phyloP scores from a whole-genome alignment of 2,329 filamentous ascomycete species.

The Colletotrichum sp. region DNA sequence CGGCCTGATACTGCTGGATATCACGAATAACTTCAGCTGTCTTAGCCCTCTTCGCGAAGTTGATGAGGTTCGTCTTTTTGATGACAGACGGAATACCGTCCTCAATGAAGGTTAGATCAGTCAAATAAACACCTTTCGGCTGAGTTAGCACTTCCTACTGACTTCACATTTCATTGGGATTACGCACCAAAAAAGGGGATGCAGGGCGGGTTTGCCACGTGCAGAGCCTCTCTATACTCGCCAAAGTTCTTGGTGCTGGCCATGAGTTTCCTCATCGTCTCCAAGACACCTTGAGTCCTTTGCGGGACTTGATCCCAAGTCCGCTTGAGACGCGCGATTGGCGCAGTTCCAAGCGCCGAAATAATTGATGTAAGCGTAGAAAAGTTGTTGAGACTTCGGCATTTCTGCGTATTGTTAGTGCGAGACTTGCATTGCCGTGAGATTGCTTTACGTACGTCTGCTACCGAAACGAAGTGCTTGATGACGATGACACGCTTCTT shows the following conservation, averaged over 20 bases:
- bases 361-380: constrained; percentile 98
- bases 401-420: constrained; percentile 70
- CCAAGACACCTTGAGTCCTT: constrained; percentile 78
- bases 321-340: constrained; percentile 89
- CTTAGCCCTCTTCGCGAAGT: constrained; percentile 97
- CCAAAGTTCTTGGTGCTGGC: constrained; percentile 98
- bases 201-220: constrained; percentile 92
- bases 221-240: constrained; percentile 91
- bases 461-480: constrained; percentile 96
- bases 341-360: constrained; percentile 90
- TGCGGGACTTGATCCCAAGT: constrained; percentile 95
- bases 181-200: constrained; percentile 93
- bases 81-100: constrained; percentile 96
- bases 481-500: constrained; percentile 97
- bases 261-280: constrained; percentile 94
- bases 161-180: not conserved
- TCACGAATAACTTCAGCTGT: constrained; percentile 98
- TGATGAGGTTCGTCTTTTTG: constrained; percentile 96
- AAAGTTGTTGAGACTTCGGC: constrained; percentile 91
- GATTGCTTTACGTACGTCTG: constrained; percentile 72
- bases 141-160: not conserved
- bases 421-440: not conserved
- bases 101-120: constrained; percentile 97
- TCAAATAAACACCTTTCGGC: constrained; percentile 89
- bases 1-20: constrained; percentile 98